Conservation (phyloP, 176 grass and related monocot species). For the Olyra latifolia region DNA sequence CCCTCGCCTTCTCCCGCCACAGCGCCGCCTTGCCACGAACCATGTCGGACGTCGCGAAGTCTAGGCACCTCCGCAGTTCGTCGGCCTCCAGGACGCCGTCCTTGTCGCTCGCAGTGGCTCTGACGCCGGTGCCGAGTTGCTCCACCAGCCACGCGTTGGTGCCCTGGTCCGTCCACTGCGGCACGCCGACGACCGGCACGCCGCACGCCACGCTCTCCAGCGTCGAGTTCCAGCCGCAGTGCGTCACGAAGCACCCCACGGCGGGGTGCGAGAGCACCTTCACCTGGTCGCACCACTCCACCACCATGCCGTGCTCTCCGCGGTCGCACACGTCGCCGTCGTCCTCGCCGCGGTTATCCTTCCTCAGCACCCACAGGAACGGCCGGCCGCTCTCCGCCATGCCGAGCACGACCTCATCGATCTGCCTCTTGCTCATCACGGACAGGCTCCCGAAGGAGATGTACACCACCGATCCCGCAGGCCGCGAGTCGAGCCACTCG, state of each 20-base stretch:
- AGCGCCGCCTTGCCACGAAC: conserved; percentile 48
- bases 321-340: neutral
- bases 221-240: conserved; percentile 84
- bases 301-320: conserved; percentile 41
- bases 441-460: conserved; percentile 82
- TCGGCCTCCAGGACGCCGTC: conserved; percentile 52
- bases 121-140: conserved; percentile 52
- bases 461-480: conserved; percentile 54
- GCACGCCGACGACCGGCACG: conserved; percentile 51
- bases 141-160: conserved; percentile 67
- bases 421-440: conserved; percentile 49
- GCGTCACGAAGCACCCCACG: conserved; percentile 77
- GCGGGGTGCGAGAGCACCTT: conserved; percentile 60
- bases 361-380: conserved; percentile 73
- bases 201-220: conserved; percentile 53
- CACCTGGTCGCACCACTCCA: conserved; percentile 83
- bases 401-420: conserved; percentile 46
- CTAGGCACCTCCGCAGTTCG: conserved; percentile 60
- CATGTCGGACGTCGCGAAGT: conserved; percentile 40
- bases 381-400: conserved; percentile 46
- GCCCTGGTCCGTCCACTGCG: conserved; percentile 66
- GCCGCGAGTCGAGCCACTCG: conserved; percentile 61
- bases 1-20: conserved; percentile 55
- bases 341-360: conserved; percentile 47
- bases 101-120: conserved; percentile 37